Base-by-base conservation (phyloP, 2,329 filamentous ascomycete species). In the Coniochaeta prunicola region DNA sequence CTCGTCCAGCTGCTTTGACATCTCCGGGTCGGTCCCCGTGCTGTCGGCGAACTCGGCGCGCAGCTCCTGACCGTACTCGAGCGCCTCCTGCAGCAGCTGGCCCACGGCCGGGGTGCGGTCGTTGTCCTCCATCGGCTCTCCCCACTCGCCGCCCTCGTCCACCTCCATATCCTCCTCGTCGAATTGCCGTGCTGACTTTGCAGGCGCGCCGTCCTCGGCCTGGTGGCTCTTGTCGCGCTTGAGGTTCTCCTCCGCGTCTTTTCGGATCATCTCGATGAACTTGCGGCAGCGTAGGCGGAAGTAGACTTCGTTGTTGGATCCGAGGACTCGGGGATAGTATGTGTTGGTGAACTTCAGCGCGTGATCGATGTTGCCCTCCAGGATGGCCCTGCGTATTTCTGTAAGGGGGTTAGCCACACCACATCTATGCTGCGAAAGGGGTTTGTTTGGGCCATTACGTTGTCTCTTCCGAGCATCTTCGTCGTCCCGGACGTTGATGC, bases 261-360 rank as follows among this genome's bases (percentile, higher is more conserved):
- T 83, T 42, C 89, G 84, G 66, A 96, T 91, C 88, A 99, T 93
- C 72, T 99, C 94, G 61, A 97, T 88, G 71, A 97, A 97, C 70
- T 94, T 96, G 61, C 92, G 86, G 69, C 92, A 97, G 64, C 88
- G 85, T 55, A 99, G 78, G 59, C 87, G 89, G 74, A 99, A 97
- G 69, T 92, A 87, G 17, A 97, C 91, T 58, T 91, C 85, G 58
- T 90, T 85, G 67, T 96, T 91, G 24, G 90, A 83, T 53, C 84
- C 80, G 19, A 99, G 80, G 1, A 97, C 91, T 26, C 82, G 80
- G 5, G 91, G 89, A 66, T 97, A 99, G 68, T 87, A 90, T 13
- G 80, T 78, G 56, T 87, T 84, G 3, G 90, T 96, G 66, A 88
- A 83, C 70, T 92, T 89, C n/a, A 97, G 80, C 0, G 93, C 93